Base-by-base conservation (phyloP, 2,329 filamentous ascomycete genomes). In the Chaetoscypha palmicola region DNA sequence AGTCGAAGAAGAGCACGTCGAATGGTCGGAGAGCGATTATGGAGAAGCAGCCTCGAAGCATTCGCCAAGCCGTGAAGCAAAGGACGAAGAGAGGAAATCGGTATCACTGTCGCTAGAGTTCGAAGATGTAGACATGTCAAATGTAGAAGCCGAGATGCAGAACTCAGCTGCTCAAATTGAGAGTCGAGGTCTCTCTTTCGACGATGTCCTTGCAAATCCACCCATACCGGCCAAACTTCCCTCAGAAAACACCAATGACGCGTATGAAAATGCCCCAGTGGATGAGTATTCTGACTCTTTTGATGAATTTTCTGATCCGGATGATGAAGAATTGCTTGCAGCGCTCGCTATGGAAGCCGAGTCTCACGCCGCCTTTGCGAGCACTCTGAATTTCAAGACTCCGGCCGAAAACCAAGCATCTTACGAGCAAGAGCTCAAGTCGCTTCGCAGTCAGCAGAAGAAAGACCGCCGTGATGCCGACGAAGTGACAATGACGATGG, bases 381-480 rank as follows among this genome's bases (percentile, higher is more conserved):
- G 86, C 52, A 81, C 85, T 36, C 73, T 98, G 9, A 95, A 94
- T 63, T 77, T 86, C 58, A 84, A 84, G 52, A 74, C 83, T 0
- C 73, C 79, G 14, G 68, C 70, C 3, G 78, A 90, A 54, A 87
- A 83, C 54, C 77, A 79, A 23, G 77, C 82, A 34, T 81, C 90
- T 35, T 97, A 94, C 61, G 91, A 98, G 55, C 74, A 75, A 47
- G 91, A 98, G 61, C 74, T 98, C 10, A 86, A 85, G 53, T 82
- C 89, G 39, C 73, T 98, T 3, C 86, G 92, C 21, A 83, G 70
- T n/a, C 92, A 98, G 61, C 92, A 98, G 60, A 95, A 94, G 66
- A 95, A 94, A 62, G 92, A 98, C 59, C 83, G 89, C 1, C 79
- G 92, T 58, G 92, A 98, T 61, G 91, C 94, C 0, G 94, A 98